Percentiles rank a stretch among this genome's conserved stretches.
Evolutionary conservation across 306 rosid species (phyloP).

Genomic region (Sindora glabra): DNA sequence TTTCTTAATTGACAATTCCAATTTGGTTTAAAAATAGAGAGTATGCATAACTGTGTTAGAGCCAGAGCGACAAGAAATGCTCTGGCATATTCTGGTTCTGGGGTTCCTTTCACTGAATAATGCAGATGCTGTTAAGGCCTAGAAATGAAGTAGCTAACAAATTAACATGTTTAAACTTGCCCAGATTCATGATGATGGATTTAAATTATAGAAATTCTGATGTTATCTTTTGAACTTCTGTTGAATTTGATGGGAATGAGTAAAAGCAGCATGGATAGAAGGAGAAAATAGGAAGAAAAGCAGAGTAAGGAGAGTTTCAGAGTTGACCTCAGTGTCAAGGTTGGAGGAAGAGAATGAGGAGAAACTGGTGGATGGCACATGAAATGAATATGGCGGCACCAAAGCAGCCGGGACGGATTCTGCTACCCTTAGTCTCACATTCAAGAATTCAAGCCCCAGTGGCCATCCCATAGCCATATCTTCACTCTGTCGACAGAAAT

Average conservation of each 20-base stretch:
- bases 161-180: background rate
- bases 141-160: background rate
- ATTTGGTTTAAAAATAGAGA: too few species aligned
- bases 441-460: conserved; percentile 62
- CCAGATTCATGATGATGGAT: background rate
- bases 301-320: background rate
- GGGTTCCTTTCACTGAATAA: background rate
- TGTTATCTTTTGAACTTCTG: background rate
- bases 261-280: background rate
- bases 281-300: background rate
- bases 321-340: conserved; percentile 73
- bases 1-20: too few species aligned
- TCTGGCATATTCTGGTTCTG: too few species aligned
- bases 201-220: background rate
- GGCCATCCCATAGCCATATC: conserved; percentile 72
- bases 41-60: too few species aligned
- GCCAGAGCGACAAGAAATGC: too few species aligned
- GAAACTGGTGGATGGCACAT: conserved; percentile 52
- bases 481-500: conserved; percentile 38
- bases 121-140: background rate
- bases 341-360: conserved; percentile 77
- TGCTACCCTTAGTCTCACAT: conserved; percentile 39
- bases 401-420: conserved; percentile 34
- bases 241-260: background rate
- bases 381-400: conserved; percentile 20